Conservation (phyloP, 2,329 filamentous ascomycete genomes). For the Fusarium veterinarium region DNA sequence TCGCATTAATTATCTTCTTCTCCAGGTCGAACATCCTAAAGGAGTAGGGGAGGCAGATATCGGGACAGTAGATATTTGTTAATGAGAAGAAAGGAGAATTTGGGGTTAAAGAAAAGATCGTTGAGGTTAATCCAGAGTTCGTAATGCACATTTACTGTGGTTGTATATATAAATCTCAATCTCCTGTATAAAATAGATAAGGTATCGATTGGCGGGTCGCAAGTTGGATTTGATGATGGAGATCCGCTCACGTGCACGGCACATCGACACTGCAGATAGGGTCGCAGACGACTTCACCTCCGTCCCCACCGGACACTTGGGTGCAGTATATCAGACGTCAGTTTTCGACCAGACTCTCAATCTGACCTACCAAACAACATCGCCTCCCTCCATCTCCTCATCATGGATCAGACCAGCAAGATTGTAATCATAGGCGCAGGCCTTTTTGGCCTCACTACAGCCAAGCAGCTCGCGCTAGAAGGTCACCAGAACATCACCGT, state of each 20-base stretch:
- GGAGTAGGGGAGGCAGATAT: neutral
- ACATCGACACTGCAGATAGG: neutral
- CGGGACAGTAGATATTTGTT: too few species aligned
- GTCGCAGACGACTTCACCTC: neutral
- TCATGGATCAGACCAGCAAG: slow-evolving; percentile 28
- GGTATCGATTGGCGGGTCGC: too few species aligned
- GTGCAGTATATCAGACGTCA: neutral
- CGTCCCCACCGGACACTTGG: neutral
- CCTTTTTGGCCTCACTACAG: slow-evolving; percentile 47
- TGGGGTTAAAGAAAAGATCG: neutral
- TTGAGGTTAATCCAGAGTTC: accelerated
- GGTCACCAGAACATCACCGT: slow-evolving; percentile 51
- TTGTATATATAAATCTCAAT: neutral
- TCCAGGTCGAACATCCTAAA: neutral
- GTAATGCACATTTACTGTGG: neutral
- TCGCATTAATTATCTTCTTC: neutral
- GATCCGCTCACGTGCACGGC: slow-evolving; percentile 24
- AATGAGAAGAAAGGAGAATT: neutral
- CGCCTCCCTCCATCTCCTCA: neutral
- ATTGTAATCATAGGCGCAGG: slow-evolving; percentile 48
- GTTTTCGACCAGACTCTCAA: neutral
- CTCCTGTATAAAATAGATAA: too few species aligned
- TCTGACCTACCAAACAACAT: neutral
- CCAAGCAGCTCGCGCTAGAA: slow-evolving; percentile 41
- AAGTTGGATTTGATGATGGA: neutral